Percentiles rank a stretch among this genome's conserved stretches.
Evolutionary conservation across 2,329 filamentous ascomycete genomes (phyloP).

Genomic region (Niveomyces coronatus): DNA sequence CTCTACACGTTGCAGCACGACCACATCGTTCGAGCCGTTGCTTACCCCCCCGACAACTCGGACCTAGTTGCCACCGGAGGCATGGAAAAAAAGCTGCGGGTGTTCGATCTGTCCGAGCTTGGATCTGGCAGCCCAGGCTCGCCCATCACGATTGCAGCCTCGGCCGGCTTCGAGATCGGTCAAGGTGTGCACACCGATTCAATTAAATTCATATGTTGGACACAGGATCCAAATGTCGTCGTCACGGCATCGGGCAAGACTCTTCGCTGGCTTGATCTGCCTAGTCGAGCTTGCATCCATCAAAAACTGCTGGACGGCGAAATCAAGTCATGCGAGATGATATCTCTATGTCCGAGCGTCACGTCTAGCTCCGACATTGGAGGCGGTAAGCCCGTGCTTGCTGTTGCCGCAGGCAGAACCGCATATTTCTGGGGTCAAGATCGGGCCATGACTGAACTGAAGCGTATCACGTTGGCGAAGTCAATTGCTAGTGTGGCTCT

Average conservation of each 20-base stretch:
- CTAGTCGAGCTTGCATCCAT: slow-evolving; percentile 62
- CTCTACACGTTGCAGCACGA: slow-evolving; percentile 81
- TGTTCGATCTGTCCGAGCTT: slow-evolving; percentile 72
- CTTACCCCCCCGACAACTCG: slow-evolving; percentile 72
- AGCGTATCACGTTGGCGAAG: slow-evolving; percentile 68
- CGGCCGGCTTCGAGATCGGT: slow-evolving; percentile 75
- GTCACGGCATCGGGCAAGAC: slow-evolving; percentile 89
- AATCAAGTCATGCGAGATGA: slow-evolving; percentile 88
- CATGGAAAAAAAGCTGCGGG: slow-evolving; percentile 90
- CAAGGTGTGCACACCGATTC: slow-evolving; percentile 71
- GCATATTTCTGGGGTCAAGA: slow-evolving; percentile 84
- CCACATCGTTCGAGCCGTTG: slow-evolving; percentile 89
- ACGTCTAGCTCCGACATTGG: slow-evolving; percentile 53
- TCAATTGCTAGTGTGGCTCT: slow-evolving; percentile 86
- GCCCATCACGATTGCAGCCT: slow-evolving; percentile 42
- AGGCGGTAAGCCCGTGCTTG: slow-evolving; percentile 62
- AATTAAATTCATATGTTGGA: slow-evolving; percentile 97
- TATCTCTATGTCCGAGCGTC: slow-evolving; percentile 49
- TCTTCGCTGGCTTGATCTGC: slow-evolving; percentile 88
- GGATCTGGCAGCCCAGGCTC: slow-evolving; percentile 28
- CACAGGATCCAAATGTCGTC: slow-evolving; percentile 73
- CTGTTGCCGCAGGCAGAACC: slow-evolving; percentile 87
- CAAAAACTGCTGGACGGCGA: slow-evolving; percentile 72
- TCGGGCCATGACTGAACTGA: slow-evolving; percentile 60
- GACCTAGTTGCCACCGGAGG: slow-evolving; percentile 89